Conservation (phyloP, 805 yeast genomes). For the Sungouiozyma intestinalis region DNA sequence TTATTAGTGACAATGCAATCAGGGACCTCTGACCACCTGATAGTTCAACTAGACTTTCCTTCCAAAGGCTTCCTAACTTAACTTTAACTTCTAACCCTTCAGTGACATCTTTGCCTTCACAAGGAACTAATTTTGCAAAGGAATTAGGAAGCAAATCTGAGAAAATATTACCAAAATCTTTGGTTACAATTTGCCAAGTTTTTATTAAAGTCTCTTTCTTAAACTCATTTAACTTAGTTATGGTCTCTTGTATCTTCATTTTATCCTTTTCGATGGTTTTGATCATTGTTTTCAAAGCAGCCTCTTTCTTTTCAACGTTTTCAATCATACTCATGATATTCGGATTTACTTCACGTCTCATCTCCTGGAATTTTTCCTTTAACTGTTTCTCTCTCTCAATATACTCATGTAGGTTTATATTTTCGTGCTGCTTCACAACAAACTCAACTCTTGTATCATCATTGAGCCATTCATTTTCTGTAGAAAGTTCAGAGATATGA, state of each 20-base stretch:
- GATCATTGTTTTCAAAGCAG: slow-evolving; percentile 66
- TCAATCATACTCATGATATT: slow-evolving; percentile 88
- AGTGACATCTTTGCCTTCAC: slow-evolving; percentile 71
- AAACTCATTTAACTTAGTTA: slow-evolving; percentile 71
- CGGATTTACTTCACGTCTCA: slow-evolving; percentile 74
- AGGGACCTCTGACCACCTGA: slow-evolving; percentile 97
- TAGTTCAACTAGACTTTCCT: slow-evolving; percentile 85
- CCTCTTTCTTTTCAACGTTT: slow-evolving; percentile 80
- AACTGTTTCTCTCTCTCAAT: slow-evolving; percentile 47
- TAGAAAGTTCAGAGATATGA: slow-evolving; percentile 37
- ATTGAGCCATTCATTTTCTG: slow-evolving; percentile 60
- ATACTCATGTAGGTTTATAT: slow-evolving; percentile 52
- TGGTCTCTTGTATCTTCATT: slow-evolving; percentile 79
- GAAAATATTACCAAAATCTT: slow-evolving; percentile 84
- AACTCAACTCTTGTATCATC: slow-evolving; percentile 49
- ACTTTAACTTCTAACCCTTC: slow-evolving; percentile 88
- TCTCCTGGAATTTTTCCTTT: slow-evolving; percentile 47
- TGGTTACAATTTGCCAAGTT: slow-evolving; percentile 80
- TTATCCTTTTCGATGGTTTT: slow-evolving; percentile 83
- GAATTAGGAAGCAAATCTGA: slow-evolving; percentile 82
- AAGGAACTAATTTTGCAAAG: slow-evolving; percentile 78
- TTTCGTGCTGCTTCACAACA: slow-evolving; percentile 51
- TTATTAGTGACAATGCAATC: slow-evolving; percentile 81
- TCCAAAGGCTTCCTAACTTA: slow-evolving; percentile 87
- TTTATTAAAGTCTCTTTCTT: slow-evolving; percentile 71